A percentile compares a stretch with the other conserved stretches of the same genome.
Conservation (phyloP, 2,329 filamentous ascomycete genomes). For the Chrysoporthe deuterocubensis region DNA sequence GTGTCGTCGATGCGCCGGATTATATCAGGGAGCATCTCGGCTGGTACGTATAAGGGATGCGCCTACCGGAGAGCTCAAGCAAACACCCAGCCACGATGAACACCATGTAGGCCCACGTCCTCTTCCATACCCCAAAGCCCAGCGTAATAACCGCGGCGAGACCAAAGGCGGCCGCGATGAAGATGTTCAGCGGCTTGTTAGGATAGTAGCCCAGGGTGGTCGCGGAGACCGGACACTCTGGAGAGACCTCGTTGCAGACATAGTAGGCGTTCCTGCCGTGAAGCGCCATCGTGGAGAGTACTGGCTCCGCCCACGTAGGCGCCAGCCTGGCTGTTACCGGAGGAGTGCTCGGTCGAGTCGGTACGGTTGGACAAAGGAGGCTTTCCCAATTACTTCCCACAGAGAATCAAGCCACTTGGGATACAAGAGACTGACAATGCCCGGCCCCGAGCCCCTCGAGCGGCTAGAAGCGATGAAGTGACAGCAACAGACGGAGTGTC, state of each 20-base stretch:
- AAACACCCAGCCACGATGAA: slow-evolving; percentile 54
- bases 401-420: not conserved
- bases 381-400: not conserved
- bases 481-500: no score
- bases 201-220: slow-evolving; percentile 62
- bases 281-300: slow-evolving; percentile 2
- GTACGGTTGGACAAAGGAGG: not conserved
- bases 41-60: not conserved
- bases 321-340: not conserved
- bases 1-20: not conserved
- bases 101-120: slow-evolving; percentile 59
- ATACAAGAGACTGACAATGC: not conserved
- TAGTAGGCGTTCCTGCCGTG: slow-evolving; percentile 32
- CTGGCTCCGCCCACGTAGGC: not conserved
- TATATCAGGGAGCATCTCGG: not conserved
- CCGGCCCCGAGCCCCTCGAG: no score
- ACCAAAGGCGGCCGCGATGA: slow-evolving; percentile 56
- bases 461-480: no score
- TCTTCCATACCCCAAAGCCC: slow-evolving; percentile 50
- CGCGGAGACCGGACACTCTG: slow-evolving; percentile 52
- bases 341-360: not conserved
- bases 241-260: slow-evolving; percentile 45
- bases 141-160: slow-evolving; percentile 47
- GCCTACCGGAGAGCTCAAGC: slow-evolving; percentile 55
- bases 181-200: slow-evolving; percentile 58